These are phyloP conservation scores for Sugiyamaella lignohabitans DNA, from an alignment of 805 yeast species.

Conservation along the genomic window DNA sequence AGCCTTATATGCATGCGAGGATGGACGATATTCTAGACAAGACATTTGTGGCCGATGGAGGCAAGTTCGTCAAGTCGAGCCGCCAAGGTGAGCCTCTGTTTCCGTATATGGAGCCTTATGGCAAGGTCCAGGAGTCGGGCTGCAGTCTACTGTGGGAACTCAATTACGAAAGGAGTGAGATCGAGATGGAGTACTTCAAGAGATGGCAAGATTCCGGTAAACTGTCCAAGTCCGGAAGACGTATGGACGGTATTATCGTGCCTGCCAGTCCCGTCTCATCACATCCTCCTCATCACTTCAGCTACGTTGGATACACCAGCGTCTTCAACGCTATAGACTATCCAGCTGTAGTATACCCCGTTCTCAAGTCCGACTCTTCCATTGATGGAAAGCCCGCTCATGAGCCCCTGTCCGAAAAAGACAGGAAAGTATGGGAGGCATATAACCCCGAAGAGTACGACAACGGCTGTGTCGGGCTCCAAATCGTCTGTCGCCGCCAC, in stretches of 20 bases:
- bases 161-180: constrained; percentile 13
- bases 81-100: constrained; percentile 4
- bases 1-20: constrained; percentile 47
- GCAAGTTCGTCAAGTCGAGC: constrained; percentile 33
- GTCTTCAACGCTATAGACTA: constrained; percentile 6
- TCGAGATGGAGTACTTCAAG: constrained; percentile 36
- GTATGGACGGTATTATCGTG: constrained; percentile 43
- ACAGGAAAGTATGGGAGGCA: constrained; percentile 33
- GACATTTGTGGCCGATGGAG: constrained; percentile 63
- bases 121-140: constrained; percentile 17
- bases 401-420: constrained; percentile 16
- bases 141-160: constrained; percentile 11
- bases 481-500: constrained; percentile 47
- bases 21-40: constrained; percentile 49
- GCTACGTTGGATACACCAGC: constrained; percentile 6
- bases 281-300: constrained; percentile 1
- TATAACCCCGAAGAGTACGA: constrained; percentile 43
- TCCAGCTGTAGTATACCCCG: constrained; percentile 6
- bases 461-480: constrained; percentile 52
- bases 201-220: constrained; percentile 36
- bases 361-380: background rate
- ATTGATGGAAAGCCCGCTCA: constrained; percentile 13
- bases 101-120: constrained; percentile 22
- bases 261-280: constrained; percentile 41
- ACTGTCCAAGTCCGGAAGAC: constrained; percentile 18